These are phyloP conservation scores for Cinnamomum micranthum DNA, from an alignment of 164 flowering plant genomes.

Conservation along the genomic window DNA sequence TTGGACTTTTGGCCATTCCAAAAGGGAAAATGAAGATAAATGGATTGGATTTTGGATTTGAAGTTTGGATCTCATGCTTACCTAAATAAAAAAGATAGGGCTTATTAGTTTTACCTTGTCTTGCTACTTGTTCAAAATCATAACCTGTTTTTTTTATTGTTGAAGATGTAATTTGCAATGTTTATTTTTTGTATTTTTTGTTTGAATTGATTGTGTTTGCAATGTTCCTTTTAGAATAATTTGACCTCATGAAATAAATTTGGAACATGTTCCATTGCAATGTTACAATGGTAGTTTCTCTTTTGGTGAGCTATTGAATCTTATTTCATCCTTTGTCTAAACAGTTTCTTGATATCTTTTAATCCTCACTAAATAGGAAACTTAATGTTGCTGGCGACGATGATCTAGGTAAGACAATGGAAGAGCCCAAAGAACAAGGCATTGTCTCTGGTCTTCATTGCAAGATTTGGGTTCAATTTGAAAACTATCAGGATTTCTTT, in stretches of 20 bases:
- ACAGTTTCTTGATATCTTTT: conserved; percentile 4
- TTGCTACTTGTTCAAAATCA: too few species aligned
- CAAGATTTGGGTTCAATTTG: conserved; percentile 79
- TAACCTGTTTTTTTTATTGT: too few species aligned
- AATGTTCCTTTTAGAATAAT: neutral
- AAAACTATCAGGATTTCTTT: conserved; percentile 59
- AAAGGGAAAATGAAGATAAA: too few species aligned
- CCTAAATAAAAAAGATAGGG: too few species aligned
- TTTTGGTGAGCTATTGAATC: neutral
- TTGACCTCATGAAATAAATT: neutral
- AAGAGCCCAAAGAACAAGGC: conserved; percentile 36
- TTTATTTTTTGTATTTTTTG: too few species aligned
- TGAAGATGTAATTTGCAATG: neutral
- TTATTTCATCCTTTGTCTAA: neutral
- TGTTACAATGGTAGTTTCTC: neutral
- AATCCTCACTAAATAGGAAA: conserved; percentile 48
- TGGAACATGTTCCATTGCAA: neutral
- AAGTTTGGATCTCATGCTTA: too few species aligned
- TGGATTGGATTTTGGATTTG: too few species aligned
- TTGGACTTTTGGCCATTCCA: too few species aligned
- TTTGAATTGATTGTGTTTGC: too few species aligned
- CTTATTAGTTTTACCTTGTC: too few species aligned
- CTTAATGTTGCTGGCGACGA: conserved; percentile 80
- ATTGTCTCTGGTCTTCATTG: conserved; percentile 80
- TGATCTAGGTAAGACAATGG: conserved; percentile 55